Evolutionary conservation across 306 rosid species (phyloP), one percentile per base, ranked within the genome.

Genomic region (Vicia faba): DNA sequence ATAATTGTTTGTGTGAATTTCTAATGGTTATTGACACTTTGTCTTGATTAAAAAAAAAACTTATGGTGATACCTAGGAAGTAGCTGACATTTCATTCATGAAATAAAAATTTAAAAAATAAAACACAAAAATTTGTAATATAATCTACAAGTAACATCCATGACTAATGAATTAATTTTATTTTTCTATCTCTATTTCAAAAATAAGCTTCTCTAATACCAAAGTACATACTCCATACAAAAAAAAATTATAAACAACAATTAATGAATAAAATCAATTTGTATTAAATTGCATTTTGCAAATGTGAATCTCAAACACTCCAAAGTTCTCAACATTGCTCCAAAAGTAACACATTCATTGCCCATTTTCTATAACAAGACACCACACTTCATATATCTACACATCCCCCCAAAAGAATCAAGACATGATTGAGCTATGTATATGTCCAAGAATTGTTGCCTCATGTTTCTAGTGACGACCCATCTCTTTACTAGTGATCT

Each of bases 401-500:
- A 16, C 28, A 49, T 18, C 12, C 28, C 11, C 55, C 56, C 38
- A 33, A 7, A 33, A 33, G 38, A 33, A 33, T 7, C 38, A 33
- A 33, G 9, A 33, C 38, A 25, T 25, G 28, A 25, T 25, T 25
- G 28, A 25, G 28, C 28, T 25, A 25, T 25, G 2, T 3, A 25
- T 25, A 25, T 25, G 28, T 25, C 28, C 28, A 46, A 46, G 1
- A 49, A 49, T 4, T 49, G 7, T 8, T 8, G 11, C 55, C 28
- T 20, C 6, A 11, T 18, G 57, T 50, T 23, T 4, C 59, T 53
- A 53, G 59, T 11, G 59, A 53, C 29, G 56, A 50, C 29, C 29
- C 57, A 50, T 50, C n/a, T 50, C 57, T 5, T 50, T 50, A 9
- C 85, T 88, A 1, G 90, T 61, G 49, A 84, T 16, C 5, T 83